Evolutionary conservation across 768 basidiomycete species (phyloP), one percentile per base, ranked within the genome.

Genomic region (Trametes cubensis): DNA sequence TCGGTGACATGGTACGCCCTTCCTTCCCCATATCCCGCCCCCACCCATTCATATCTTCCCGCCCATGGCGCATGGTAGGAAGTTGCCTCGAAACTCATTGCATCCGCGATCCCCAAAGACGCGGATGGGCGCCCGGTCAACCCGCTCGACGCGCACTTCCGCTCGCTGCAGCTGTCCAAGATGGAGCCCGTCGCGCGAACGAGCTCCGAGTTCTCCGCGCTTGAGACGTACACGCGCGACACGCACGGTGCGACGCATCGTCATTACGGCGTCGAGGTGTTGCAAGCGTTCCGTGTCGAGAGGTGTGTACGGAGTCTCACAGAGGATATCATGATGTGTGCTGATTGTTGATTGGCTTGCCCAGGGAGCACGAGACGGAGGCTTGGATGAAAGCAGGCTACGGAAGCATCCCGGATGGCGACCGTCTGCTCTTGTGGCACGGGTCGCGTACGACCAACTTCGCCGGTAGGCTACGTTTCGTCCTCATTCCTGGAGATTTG

Each of bases 391-490:
- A 76, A n/a, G 78, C 73, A 28, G 82, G 83, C 13, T 81, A 74
- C 54, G 74, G 78, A 55, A 68, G 75, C 17, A 71, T 83, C 17
- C 67, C 56, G 2, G 74, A 78, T 41, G 84, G 85, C 39, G 81
- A 86, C 39, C 76, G 84, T 13, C 70, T 85, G 60, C 73, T 87
- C 41, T 73, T 87, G 44, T 87, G 85, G 85, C 85, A 87, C 63
- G 85, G 85, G 11, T 85, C 83, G 30, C 72, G 85, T 28, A 80
- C 83, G 4, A 86, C 85, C 26, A 86, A 87, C 67, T 87, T 86
- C 70, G 84, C 83, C 46, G 83, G 83, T 78, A 65, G 26, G 30
- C 2, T 23, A n/a, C 39, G 17, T 26, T 28, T 25, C 11, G 13
- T 21, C 17, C 20, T 44, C 15, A 38, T 8, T 15, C 40, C 1